Percentiles rank a stretch among this genome's conserved stretches.
These are phyloP conservation scores for Crassisporium funariophilum DNA, from an alignment of 768 basidiomycete genomes.

Conservation along the genomic window DNA sequence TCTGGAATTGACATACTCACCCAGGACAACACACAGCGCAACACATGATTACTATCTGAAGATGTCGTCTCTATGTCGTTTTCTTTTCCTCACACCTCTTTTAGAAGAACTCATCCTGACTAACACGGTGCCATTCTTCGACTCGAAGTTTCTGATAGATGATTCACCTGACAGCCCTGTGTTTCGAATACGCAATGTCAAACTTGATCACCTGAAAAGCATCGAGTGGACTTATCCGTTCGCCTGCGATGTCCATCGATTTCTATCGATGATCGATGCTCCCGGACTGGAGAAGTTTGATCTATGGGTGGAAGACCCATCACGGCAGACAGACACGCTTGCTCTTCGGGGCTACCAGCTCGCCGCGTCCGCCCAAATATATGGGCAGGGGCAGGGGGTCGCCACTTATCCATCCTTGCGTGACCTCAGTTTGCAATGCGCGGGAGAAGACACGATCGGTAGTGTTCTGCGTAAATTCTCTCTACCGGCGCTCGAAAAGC, in stretches of 20 bases:
- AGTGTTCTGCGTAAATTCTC: constrained; percentile 44
- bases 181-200: constrained; percentile 27
- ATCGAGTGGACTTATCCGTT: constrained; percentile 52
- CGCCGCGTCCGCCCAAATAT: constrained; percentile 11
- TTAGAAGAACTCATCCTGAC: constrained; percentile 45
- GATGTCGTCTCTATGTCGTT: constrained; percentile 40
- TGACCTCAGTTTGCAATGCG: constrained; percentile 45
- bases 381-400: constrained; percentile 12
- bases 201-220: constrained; percentile 40
- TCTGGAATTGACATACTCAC: constrained; percentile 45
- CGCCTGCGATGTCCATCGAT: constrained; percentile 40
- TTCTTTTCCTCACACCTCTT: constrained; percentile 38
- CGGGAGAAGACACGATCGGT: constrained; percentile 39
- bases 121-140: constrained; percentile 44
- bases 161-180: constrained; percentile 1
- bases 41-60: constrained; percentile 33
- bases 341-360: constrained; percentile 16
- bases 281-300: constrained; percentile 47
- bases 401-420: constrained; percentile 36
- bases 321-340: constrained; percentile 12
- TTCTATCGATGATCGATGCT: constrained; percentile 42
- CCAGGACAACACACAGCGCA: constrained; percentile 21
- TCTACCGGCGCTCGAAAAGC: constrained; percentile 45
- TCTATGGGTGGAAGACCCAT: constrained; percentile 40
- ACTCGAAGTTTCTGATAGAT: constrained; percentile 14